Evolutionary conservation across 257 asterid species (phyloP), one percentile per base, ranked within the genome.

Genomic region (Coffea canephora): DNA sequence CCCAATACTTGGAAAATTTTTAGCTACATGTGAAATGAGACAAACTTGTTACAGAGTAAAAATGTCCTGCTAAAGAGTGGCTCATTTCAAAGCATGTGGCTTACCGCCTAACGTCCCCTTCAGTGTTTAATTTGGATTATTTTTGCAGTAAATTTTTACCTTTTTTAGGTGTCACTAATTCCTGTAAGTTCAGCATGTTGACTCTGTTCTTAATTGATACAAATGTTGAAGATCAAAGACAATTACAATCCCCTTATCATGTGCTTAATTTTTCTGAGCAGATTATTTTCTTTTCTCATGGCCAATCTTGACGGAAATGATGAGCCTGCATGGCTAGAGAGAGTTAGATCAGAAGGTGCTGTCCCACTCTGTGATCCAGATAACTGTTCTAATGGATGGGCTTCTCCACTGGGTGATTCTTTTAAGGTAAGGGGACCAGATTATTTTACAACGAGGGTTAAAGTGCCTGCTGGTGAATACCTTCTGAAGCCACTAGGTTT

Each of bases 351-450:
- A 76, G 96, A 88, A 86, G 98, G 98, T 31, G 79, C 93, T 5
- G 78, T 91, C 77, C 98, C 98, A 12, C 82, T 81, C 46, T 90
- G 88, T 69, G 87, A 89, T 67, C 93, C 94, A n/a, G 88, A 87
- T 55, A 39, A 85, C 61, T 89, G 91, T 80, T 74, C 90, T 23
- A 90, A 87, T 36, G 96, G 97, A 19, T 94, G 98, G 98, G 87
- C 97, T 77, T 91, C 97, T 81, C 97, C 97, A 52, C 90, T 89
- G 0, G 97, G 96, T 71, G 87, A 89, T 71, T 41, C 64, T 76
- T 94, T 94, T 90, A 78, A 71, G 89, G 95, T 94, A 52, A 86
- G 98, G 89, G 97, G 98, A 12, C 89, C 92, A 23, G 88, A 90
- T 21, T 94, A 90, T 85, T 88, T 89, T 50, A 83, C 84, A 77